phyloP scores from a whole-genome alignment of 2,329 filamentous ascomycete species.

The Botrytis squamosa region DNA sequence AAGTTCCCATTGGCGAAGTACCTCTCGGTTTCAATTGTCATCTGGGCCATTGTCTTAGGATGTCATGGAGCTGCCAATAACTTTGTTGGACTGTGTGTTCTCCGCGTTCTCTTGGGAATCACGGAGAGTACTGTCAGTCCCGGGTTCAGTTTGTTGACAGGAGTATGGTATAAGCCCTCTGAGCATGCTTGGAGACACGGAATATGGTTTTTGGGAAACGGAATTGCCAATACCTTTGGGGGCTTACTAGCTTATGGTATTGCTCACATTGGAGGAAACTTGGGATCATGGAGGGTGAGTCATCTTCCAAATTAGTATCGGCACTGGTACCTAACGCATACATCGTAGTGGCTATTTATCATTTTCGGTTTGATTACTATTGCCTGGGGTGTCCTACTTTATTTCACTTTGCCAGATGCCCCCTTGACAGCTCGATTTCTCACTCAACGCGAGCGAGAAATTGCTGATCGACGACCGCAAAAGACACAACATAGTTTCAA shows the following conservation, averaged over 20 bases:
- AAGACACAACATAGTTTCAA: constrained; percentile 25
- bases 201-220: constrained; percentile 30
- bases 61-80: constrained; percentile 24
- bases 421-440: constrained; percentile 44
- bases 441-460: constrained; percentile 14
- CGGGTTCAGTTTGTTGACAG: constrained; percentile 39
- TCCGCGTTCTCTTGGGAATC: constrained; percentile 36
- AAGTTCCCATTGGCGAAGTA: constrained; percentile 57
- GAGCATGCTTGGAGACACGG: constrained; percentile 23
- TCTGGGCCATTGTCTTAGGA: constrained; percentile 55
- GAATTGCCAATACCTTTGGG: constrained; percentile 38
- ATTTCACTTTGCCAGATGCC: constrained; percentile 49
- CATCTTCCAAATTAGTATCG: background rate
- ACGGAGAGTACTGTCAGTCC: constrained; percentile 37
- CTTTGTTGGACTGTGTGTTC: constrained; percentile 28
- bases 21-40: constrained; percentile 58
- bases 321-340: background rate
- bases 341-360: constrained; percentile 24
- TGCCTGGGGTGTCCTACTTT: constrained; percentile 42
- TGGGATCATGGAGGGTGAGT: constrained; percentile 29
- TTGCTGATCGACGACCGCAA: constrained; percentile 17
- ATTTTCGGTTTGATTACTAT: constrained; percentile 31
- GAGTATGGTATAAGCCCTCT: constrained; percentile 36
- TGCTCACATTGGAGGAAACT: constrained; percentile 28
- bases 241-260: constrained; percentile 40